Base-by-base conservation (phyloP, 2,329 filamentous ascomycete species). In the Neofusicoccum ribis region DNA sequence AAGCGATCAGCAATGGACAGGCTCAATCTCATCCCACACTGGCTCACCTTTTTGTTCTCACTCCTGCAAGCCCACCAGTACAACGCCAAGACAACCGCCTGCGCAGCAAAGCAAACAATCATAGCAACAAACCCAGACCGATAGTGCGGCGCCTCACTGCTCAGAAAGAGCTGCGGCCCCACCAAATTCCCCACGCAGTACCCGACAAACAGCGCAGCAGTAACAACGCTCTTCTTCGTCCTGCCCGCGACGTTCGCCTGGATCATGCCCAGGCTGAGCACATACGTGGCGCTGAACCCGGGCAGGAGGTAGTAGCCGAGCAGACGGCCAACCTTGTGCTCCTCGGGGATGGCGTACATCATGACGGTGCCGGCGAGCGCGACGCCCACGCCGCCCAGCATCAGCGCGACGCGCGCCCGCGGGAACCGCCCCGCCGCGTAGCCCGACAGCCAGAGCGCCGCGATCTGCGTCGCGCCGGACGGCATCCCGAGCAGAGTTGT, bases 181-280 rank as follows among this genome's bases (percentile, higher is more conserved):
- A 62, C 54, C 9, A 65, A 11, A n/a, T 65, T 54, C 1, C 63
- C 63, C 0, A 62, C 54, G 44, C 63, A 65, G 27, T 60, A 62
- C 27, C 51, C 63, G 1, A 65, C 54, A 17, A 60, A 65, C 54
- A 65, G 15, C 4, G 34, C 44, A 3, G 63, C 63, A 8, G 31
- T 50, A 5, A 51, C 63, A 0, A 72, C 72, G 56, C 74, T 71
- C 54, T 73, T 74, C 63, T 74, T 74, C 3, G 74, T 75, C 23
- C 72, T 67, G 2, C 71, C 71, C 41, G 69, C 73, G 23, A 70
- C 69, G 43, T 74, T 75, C 3, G 71, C 69, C 6, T 69, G 69
- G 5, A 65, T 36, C 39, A 65, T n/a, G 3, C 50, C 41, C 54
- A 65, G 11, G 4, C 39, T 65, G 0, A 65, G 56, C 6, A 52